Evolutionary conservation across 2,329 filamentous ascomycete genomes (phyloP), one percentile per base, ranked within the genome.

Genomic region (Penicillium sp.): DNA sequence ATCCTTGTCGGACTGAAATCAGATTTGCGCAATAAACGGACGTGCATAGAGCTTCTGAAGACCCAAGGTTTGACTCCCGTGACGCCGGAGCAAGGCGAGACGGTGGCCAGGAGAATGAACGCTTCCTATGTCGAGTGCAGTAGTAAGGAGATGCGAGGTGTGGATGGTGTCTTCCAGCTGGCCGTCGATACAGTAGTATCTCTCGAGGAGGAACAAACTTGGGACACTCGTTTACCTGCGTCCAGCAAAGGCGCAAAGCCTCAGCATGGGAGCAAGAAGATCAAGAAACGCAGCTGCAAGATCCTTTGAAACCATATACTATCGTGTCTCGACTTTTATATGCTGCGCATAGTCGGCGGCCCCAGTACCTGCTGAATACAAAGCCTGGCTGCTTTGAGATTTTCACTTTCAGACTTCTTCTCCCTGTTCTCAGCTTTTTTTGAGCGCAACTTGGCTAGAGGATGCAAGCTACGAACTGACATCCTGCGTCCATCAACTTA

Each of bases 111-210:
- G 73, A 95, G 94, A 81, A 99, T 99, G 95, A 89, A 89, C 66
- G 95, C 95, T 13, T 86, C 89, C 73, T 99, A 99, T 82, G 94
- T 97, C 87, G 95, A 99, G 82, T 99, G 95, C 85, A 97, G 93
- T 76, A 96, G 92, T 79, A 98, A 98, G 81, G 95, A 97, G 80
- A 95, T 96, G 90, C 88, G 85, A 58, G 95, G 95, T 60, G 94
- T 99, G 50, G 92, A 98, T 76, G 94, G 98, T 73, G 95, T 98
- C 74, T 99, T 99, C 79, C 91, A 96, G 77, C 85, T 88, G 65
- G 95, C 95, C 60, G 93, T 99, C 75, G 88, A 93, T 72, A 94
- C 91, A 56, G 93, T 95, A 35, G 92, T 99, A 30, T 88, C 90
- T 68, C 91, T 93, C 71, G 92, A 93, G 72, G 92, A 93, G 72